Conservation (phyloP, 2,329 filamentous ascomycete genomes). For the Trichoderma atroviride region DNA sequence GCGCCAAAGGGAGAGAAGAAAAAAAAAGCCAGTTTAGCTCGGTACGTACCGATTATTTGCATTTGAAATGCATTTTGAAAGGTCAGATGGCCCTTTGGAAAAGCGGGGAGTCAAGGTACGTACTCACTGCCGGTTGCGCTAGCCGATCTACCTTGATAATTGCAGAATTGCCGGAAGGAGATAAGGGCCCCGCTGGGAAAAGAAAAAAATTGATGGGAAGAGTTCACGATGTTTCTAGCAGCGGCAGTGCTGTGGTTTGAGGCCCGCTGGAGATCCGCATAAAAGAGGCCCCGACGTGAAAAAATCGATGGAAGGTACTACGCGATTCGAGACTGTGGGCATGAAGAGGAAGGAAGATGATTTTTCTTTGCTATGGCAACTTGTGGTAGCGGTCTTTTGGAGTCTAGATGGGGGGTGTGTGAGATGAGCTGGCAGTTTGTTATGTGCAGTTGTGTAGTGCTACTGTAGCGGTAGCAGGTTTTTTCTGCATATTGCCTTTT, state of each 20-base stretch:
- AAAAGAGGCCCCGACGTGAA: neutral
- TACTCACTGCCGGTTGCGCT: neutral
- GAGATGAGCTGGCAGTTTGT: neutral
- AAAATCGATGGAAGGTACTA: neutral
- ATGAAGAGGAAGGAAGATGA: neutral
- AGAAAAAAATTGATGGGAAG: neutral
- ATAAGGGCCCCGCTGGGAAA: neutral
- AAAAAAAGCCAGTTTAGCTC: neutral
- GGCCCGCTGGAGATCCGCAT: neutral
- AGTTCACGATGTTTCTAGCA: neutral
- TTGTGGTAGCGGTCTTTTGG: neutral
- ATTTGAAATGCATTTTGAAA: conserved; percentile 18
- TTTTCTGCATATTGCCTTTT: neutral
- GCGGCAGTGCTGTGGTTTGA: neutral
- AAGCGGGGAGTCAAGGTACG: neutral
- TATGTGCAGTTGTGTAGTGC: neutral
- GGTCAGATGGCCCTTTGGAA: neutral
- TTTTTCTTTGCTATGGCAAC: neutral
- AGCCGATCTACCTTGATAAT: conserved; percentile 3
- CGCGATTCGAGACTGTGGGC: neutral
- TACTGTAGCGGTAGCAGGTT: neutral
- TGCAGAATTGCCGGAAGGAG: neutral
- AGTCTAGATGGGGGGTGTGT: neutral
- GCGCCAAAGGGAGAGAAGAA: too few species aligned
- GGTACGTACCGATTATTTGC: conserved; percentile 16